These are phyloP conservation scores for Nakazawaea holstii DNA, from an alignment of 805 yeast genomes.

Conservation along the genomic window DNA sequence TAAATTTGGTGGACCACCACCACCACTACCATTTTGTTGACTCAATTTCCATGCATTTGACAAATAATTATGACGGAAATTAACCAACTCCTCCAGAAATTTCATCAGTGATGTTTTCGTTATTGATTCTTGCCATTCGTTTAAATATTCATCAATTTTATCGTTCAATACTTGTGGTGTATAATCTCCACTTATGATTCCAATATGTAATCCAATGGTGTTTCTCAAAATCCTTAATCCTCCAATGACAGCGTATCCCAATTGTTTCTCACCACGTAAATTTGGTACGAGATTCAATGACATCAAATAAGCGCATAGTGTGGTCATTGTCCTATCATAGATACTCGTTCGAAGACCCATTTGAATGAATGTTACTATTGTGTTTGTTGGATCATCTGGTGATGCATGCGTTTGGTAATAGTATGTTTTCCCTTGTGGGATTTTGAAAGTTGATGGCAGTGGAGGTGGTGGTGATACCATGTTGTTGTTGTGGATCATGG, in stretches of 20 bases:
- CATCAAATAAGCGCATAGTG: conserved; percentile 41
- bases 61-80: conserved; percentile 27
- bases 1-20: conserved; percentile 21
- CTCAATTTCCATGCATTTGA: conserved; percentile 15
- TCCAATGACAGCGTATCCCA: conserved; percentile 59
- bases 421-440: conserved; percentile 32
- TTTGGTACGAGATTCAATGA: conserved; percentile 37
- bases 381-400: conserved; percentile 43
- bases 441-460: conserved; percentile 26
- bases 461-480: background rate
- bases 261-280: conserved; percentile 47
- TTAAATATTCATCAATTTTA: conserved; percentile 44
- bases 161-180: conserved; percentile 34
- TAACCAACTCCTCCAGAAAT: conserved; percentile 31
- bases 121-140: conserved; percentile 32
- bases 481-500: background rate
- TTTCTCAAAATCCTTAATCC: conserved; percentile 47
- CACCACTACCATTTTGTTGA: background rate
- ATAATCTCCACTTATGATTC: conserved; percentile 47
- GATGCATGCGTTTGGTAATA: conserved; percentile 29
- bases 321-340: conserved; percentile 33
- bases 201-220: conserved; percentile 54
- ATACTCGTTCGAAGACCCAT: conserved; percentile 41
- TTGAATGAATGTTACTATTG: conserved; percentile 51
- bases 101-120: conserved; percentile 24